A percentile compares a stretch with the other conserved stretches of the same genome.
These are phyloP conservation scores for Coemansia sp. DNA, from an alignment of 192 early-diverging fungal species.

Conservation along the genomic window DNA sequence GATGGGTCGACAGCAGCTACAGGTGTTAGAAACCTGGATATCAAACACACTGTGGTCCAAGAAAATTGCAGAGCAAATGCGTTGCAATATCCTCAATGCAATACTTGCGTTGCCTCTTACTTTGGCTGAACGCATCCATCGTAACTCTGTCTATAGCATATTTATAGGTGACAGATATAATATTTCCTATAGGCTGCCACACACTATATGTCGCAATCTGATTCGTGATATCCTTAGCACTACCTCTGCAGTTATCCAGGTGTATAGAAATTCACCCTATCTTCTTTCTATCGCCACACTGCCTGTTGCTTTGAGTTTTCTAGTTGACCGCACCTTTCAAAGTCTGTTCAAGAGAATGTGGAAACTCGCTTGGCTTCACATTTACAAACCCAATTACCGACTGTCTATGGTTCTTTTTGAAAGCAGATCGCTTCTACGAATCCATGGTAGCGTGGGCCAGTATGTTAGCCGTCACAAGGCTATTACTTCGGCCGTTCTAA, in stretches of 20 bases:
- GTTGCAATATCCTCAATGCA: not conserved
- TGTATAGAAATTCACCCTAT: not conserved
- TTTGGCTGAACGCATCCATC: slow-evolving; percentile 25
- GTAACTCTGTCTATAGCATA: not conserved
- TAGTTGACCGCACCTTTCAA: not conserved
- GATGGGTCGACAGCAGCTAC: slow-evolving; percentile 9
- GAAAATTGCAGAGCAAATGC: not conserved
- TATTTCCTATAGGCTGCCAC: not conserved
- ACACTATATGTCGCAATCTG: not conserved
- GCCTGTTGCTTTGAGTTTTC: not conserved
- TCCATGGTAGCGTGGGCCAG: not conserved
- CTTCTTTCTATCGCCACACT: not conserved
- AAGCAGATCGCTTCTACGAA: slow-evolving; percentile 2
- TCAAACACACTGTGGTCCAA: slow-evolving; percentile 2
- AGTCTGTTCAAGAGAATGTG: not conserved
- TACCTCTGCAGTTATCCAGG: not conserved
- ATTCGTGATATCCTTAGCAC: not conserved
- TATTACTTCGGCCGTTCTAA: not conserved
- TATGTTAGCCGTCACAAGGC: not conserved
- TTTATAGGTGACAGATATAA: not conserved
- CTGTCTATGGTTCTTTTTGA: not conserved
- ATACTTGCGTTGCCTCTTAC: slow-evolving; percentile 11
- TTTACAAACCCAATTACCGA: not conserved
- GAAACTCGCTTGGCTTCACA: not conserved
- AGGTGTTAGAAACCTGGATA: not conserved